Evolutionary conservation across 2,329 filamentous ascomycete genomes (phyloP), one percentile per base, ranked within the genome.

Genomic region (Penicillium sp.): DNA sequence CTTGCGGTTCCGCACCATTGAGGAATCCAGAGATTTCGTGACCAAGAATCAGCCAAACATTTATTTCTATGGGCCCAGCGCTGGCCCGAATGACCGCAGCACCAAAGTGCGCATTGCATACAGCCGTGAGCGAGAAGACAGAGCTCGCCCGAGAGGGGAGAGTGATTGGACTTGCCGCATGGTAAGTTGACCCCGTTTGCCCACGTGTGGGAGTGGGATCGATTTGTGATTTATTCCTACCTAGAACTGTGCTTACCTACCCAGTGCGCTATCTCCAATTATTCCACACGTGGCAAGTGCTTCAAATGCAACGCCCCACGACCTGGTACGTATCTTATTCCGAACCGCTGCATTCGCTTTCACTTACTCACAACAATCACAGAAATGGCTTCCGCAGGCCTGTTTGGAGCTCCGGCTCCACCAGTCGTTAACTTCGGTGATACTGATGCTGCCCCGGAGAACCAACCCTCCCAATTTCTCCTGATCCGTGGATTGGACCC

Each of bases 401-500:
- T 71, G 16, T 73, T 71, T 42, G 68, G 69, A 9, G 73, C 72
- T 49, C 70, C 76, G 50, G 64, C 74, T 43, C 73, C 71, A 16
- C 79, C 75, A 43, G 75, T 78, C 34, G 71, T 73, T 9, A 83
- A 83, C 34, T 78, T 75, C 51, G 81, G 81, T 22, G 81, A 83
- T 55, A 83, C 81, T 58, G 81, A 83, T 68, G 79, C 75, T 2
- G 79, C 80, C 1, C 76, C 80, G 5, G 79, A 84, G 49, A 78
- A 75, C 21, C 86, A 81, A 0, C 83, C 87, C 1, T 91, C 89
- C 1, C 90, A 92, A 61, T 91, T 92, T 61, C 75, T 94, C 18
- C 83, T 94, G 4, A 79, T 94, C 22, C 86, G 89, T 56, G 87
- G 87, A 7, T 76, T 95, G 6, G 85, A 90, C 31, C 75, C 83